Conservation (phyloP, 108 stramenopile species). For the Cyclotella cryptica region DNA sequence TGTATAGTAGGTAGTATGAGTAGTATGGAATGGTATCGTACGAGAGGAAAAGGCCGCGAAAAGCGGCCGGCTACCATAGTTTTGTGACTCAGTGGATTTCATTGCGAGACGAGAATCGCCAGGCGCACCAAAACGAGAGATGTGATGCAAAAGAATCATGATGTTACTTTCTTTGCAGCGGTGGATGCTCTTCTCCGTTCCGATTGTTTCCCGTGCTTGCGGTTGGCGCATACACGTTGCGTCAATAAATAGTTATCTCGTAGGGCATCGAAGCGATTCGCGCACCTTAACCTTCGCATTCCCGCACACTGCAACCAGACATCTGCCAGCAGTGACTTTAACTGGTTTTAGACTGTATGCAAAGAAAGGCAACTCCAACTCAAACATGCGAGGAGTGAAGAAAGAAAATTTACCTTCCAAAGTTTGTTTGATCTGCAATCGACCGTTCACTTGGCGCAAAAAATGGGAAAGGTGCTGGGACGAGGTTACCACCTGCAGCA, state of each 20-base stretch:
- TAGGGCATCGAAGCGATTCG: neutral
- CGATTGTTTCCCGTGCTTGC: neutral
- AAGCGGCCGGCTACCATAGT: too few species aligned
- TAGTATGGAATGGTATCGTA: too few species aligned
- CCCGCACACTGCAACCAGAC: neutral
- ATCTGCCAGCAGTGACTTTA: neutral
- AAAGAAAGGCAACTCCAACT: neutral
- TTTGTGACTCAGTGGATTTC: too few species aligned
- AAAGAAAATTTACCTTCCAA: constrained; percentile 64
- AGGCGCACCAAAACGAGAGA: too few species aligned
- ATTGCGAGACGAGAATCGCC: too few species aligned
- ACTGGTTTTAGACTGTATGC: neutral
- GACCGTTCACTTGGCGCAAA: constrained; percentile 78
- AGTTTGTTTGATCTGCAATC: constrained; percentile 54
- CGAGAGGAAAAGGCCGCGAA: too few species aligned
- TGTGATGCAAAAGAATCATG: too few species aligned
- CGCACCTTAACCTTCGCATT: neutral
- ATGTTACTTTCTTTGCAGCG: too few species aligned
- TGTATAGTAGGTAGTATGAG: too few species aligned
- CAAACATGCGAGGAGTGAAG: constrained; percentile 46
- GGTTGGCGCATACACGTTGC: neutral
- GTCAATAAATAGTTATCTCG: neutral
- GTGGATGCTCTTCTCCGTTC: too few species aligned
- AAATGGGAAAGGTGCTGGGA: constrained; percentile 92
- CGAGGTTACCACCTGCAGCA: constrained; percentile 66